Base-by-base conservation (phyloP, 768 basidiomycete genomes). In the Lyophyllum shimeji region DNA sequence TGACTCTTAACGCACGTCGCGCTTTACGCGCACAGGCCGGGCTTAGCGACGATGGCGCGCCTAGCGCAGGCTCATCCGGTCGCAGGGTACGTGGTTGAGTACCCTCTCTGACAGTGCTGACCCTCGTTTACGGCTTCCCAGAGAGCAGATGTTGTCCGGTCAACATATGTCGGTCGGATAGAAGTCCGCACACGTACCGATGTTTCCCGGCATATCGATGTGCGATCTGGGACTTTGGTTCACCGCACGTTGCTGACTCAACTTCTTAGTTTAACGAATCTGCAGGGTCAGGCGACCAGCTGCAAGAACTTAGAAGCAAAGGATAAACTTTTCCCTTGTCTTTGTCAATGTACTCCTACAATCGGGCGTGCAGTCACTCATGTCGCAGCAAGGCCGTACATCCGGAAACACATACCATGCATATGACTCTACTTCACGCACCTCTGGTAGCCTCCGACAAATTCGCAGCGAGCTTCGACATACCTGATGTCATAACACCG, bases 1-100 rank as follows among this genome's bases (percentile, higher is more conserved):
- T 70, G 70, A 71, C 71, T 3, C 57, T 73, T 40, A 73, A 73
- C 39, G 68, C 68, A 0, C 67, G 71, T 25, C 63, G 60, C 21
- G 39, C 46, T 0, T 63, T 71, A 39, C 64, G 70, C 43, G 57
- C 46, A 6, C 24, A 51, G 20, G 29, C 57, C 21, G 42, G 37
- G 29, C 52, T 60, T 17, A 29, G 29, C 23, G 58, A 56, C n/a
- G 56, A 20, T 15, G 21, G 61, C 1, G 39, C 17, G 5, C 15
- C 2, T 40, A 18, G n/a, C 31, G 9, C 9, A 9, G 18, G 53
- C 21, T 50, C 50, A 20, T 46, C 13, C 15, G 17, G 20, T 15
- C 60, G 43, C 17, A 58, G 49, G 46, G 58, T 59, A 49, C 34
- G 57, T 50, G 42, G 46, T 24, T 43, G 31, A 29, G 9, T 29